These are phyloP conservation scores for Ceratocystis destructans DNA, from an alignment of 2,329 filamentous ascomycete genomes.

Conservation along the genomic window DNA sequence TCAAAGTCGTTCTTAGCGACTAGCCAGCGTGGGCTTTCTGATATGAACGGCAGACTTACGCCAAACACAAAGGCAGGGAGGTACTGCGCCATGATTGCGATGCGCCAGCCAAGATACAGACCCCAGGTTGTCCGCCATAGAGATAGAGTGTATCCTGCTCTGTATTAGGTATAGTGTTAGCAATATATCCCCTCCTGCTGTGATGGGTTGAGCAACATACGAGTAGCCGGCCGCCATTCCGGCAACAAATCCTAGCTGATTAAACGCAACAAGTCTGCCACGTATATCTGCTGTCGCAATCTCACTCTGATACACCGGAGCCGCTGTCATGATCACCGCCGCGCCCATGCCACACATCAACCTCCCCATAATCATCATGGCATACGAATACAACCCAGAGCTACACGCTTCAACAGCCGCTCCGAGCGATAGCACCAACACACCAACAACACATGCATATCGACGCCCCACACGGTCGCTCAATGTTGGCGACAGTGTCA, in stretches of 20 bases:
- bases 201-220: constrained; percentile 25
- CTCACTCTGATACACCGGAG: constrained; percentile 44
- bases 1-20: constrained; percentile 36
- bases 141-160: constrained; percentile 43
- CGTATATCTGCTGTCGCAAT: constrained; percentile 23
- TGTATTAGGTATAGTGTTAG: constrained; percentile 22
- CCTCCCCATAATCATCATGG: constrained; percentile 38
- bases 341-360: constrained; percentile 40
- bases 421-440: constrained; percentile 35
- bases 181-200: neutral
- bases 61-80: constrained; percentile 38
- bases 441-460: constrained; percentile 36
- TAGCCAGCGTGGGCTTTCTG: constrained; percentile 46
- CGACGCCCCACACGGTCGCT: constrained; percentile 40
- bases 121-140: constrained; percentile 36
- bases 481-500: constrained; percentile 39
- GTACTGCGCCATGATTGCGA: constrained; percentile 39
- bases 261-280: constrained; percentile 44
- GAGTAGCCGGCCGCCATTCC: constrained; percentile 42
- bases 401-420: constrained; percentile 36
- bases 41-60: constrained; percentile 37
- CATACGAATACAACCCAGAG: constrained; percentile 29
- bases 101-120: constrained; percentile 38
- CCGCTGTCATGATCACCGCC: constrained; percentile 41
- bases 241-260: constrained; percentile 44